phyloP scores from a whole-genome alignment of 805 yeast species.

The Lipomyces kockii region DNA sequence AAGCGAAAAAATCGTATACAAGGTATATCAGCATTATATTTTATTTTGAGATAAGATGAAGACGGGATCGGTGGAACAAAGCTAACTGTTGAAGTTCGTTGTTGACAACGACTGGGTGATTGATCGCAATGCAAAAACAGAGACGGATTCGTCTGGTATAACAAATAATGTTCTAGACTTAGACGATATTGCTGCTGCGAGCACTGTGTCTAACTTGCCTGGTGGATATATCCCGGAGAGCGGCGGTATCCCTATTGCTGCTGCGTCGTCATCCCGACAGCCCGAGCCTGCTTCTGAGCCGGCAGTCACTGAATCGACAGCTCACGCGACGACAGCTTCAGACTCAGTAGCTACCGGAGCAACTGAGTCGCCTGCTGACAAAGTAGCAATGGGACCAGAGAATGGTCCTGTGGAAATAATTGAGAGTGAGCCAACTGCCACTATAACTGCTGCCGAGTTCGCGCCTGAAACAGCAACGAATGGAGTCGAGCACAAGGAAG shows the following conservation, averaged over 20 bases:
- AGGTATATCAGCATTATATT: constrained; percentile 37
- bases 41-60: neutral
- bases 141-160: constrained; percentile 56
- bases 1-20: constrained; percentile 52
- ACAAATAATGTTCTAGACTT: constrained; percentile 56
- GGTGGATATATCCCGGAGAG: constrained; percentile 48
- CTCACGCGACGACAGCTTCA: neutral
- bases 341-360: neutral
- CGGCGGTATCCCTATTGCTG: constrained; percentile 43
- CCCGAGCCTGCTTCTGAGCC: neutral
- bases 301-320: neutral
- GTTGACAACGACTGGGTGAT: constrained; percentile 72
- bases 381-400: constrained; percentile 16
- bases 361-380: neutral
- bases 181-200: constrained; percentile 44
- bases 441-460: constrained; percentile 1
- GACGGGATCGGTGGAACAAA: neutral
- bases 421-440: neutral
- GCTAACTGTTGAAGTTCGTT: constrained; percentile 51
- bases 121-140: constrained; percentile 49
- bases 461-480: neutral
- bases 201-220: constrained; percentile 9
- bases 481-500: neutral
- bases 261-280: neutral
- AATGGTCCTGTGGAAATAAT: constrained; percentile 9